Base-by-base conservation (phyloP, 169 alveolate species). In the Hepatocystis sp. region DNA sequence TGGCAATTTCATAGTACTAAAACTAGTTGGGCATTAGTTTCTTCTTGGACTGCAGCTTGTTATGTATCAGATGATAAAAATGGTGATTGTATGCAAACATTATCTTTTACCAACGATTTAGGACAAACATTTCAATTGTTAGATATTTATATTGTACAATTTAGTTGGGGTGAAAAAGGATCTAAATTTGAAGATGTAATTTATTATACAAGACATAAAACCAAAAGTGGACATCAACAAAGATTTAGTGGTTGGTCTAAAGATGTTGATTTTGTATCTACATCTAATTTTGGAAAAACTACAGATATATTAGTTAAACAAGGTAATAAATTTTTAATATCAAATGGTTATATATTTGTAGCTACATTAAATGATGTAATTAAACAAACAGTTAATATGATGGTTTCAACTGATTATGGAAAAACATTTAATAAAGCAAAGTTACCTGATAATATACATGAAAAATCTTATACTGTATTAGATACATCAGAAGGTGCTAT, bases 401-500 rank as follows among this genome's bases (percentile, higher is more conserved):
- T 93, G 89, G 99, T 97, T 34, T 94, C 98, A 39, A 94, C 97
- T 4, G 95, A 93, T 67, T 96, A 95, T 51, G 97, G 96, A 2
- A 84, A 58, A 23, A 93, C 95, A 30, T 96, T 94, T 91, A 90
- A 93, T 51, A 90, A 85, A 84, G 98, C 98, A 4, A 91, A 94
- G 67, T 86, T 98, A 63, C 99, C 99, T 8, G 93, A 94, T 47
- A 96, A 96, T 71, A 85, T 97, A 34, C 96, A 95, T 66, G 98
- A 97, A 85, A 96, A 97, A 66, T 93, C 97, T 32, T 98, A 97
- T 90, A 96, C 99, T 30, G 95, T 98, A 13, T 93, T 98, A 85
- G 99, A 98, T 88, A 96, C 99, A 10, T 96, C 99, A 2, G 99
- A 97, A 91, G 96, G 98, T 19, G 94, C 98, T 19, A 99, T 98